Evolutionary conservation across 179 eudicot species (phyloP).

Genomic region (Spergularia azorica): DNA sequence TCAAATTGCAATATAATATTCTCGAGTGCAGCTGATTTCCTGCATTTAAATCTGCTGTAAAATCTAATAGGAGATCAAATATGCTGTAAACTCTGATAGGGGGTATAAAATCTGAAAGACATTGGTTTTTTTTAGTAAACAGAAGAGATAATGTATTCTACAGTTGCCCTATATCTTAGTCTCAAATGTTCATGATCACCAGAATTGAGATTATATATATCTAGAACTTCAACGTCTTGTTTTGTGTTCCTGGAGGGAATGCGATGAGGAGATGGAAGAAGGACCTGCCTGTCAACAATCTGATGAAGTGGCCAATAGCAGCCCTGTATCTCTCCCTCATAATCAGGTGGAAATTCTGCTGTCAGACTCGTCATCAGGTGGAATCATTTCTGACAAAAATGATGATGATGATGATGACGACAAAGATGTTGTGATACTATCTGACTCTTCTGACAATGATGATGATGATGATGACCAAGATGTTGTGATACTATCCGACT

Average conservation of each 20-base stretch:
- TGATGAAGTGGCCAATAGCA: background rate
- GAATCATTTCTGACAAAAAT: background rate
- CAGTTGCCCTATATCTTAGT: too few species aligned
- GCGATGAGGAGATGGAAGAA: background rate
- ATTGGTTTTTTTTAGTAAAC: too few species aligned
- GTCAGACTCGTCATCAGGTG: slow-evolving; percentile 14
- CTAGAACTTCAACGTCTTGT: background rate
- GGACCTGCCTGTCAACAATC: background rate
- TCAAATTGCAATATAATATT: too few species aligned
- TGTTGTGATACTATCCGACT: slow-evolving; percentile 18
- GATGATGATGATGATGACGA: background rate
- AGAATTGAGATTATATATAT: background rate
- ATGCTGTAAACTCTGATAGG: too few species aligned
- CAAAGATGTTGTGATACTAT: slow-evolving; percentile 9
- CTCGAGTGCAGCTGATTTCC: too few species aligned
- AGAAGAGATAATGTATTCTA: too few species aligned
- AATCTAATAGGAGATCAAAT: too few species aligned
- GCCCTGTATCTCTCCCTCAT: background rate
- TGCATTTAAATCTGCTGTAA: too few species aligned
- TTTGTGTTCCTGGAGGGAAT: slow-evolving; percentile 12
- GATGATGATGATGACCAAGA: background rate
- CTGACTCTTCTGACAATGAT: slow-evolving; percentile 12
- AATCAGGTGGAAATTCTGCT: slow-evolving; percentile 16
- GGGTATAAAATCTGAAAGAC: too few species aligned
- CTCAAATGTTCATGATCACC: background rate